These are phyloP conservation scores for Bipolaris cookei DNA, from an alignment of 2,329 filamentous ascomycete genomes.

Conservation along the genomic window DNA sequence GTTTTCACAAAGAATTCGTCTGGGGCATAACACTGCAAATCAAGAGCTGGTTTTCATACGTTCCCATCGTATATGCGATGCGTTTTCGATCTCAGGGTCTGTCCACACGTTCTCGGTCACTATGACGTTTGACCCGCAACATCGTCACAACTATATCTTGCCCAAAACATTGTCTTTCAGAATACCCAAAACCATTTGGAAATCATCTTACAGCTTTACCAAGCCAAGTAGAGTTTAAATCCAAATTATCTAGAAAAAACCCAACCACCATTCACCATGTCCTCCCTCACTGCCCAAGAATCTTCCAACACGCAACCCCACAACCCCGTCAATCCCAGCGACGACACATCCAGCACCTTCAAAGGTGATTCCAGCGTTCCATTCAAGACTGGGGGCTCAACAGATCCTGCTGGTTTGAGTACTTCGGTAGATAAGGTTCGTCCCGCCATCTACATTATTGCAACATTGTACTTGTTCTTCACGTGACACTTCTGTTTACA, in stretches of 20 bases:
- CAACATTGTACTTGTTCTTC: too few species aligned
- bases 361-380: constrained; percentile 15
- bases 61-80: neutral
- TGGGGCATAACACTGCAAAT: neutral
- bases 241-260: neutral
- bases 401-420: constrained; percentile 8
- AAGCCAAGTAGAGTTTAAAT: too few species aligned
- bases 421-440: constrained; percentile 16
- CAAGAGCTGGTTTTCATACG: neutral
- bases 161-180: neutral
- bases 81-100: neutral
- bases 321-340: constrained; percentile 17
- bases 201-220: neutral
- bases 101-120: constrained; percentile 8
- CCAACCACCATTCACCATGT: neutral
- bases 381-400: constrained; percentile 8
- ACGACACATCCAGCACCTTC: constrained; percentile 6
- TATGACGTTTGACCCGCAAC: constrained; percentile 8
- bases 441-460: too few species aligned
- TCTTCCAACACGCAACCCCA: constrained; percentile 20
- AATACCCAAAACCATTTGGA: neutral
- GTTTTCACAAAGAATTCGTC: neutral
- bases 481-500: too few species aligned
- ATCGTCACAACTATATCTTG: neutral
- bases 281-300: constrained; percentile 23